Evolutionary conservation across 2,329 filamentous ascomycete species (phyloP), one percentile per base, ranked within the genome.

Genomic region (Diaporthe sp.): DNA sequence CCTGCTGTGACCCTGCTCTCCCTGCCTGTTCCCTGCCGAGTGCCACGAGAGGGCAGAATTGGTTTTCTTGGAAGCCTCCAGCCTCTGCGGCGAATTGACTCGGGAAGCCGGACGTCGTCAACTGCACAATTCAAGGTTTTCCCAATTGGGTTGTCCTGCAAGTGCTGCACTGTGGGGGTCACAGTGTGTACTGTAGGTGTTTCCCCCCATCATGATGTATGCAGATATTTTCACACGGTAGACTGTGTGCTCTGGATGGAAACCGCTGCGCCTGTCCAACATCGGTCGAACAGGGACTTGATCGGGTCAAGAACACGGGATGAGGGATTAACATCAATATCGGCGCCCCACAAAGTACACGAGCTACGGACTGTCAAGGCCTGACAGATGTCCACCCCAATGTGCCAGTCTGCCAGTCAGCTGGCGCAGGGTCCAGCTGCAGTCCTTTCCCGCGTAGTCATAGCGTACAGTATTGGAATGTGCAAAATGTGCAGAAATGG

Each of bases 11-110:
- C 58, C 39, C n/a, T 44, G n/a, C 13, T 34, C 37, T 12, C 58
- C 60, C 46, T 53, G 44, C 44, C 28, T 68, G 44, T 51, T 53
- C 46, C 65, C 65, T 53, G 65, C 46, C 65, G 19, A 22, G 31
- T 49, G 61, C 61, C 65, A 68, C 65, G 65, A 68, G 65, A 28
- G 25, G 44, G 28, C 65, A 68, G 46, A 68, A 68, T 68, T 68
- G 65, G 44, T 22, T 68, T 68, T 7, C 39, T 15, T 15, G 22
- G 65, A 25, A 10, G 46, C 19, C 31, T 37, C 62, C 49, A 68
- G 46, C 46, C 46, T 42, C 65, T 68, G 46, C 49, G 34, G 46
- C 34, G 31, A 68, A 68, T 68, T 68, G 65, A 55, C 65, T 68
- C 46, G 46, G 44, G 34, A 37, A 53, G 46, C 62, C 62, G 46